Percentiles rank a stretch among this genome's conserved stretches.
Evolutionary conservation across 176 grass and related monocot genomes (phyloP).

Genomic region (Triticum timopheevii): DNA sequence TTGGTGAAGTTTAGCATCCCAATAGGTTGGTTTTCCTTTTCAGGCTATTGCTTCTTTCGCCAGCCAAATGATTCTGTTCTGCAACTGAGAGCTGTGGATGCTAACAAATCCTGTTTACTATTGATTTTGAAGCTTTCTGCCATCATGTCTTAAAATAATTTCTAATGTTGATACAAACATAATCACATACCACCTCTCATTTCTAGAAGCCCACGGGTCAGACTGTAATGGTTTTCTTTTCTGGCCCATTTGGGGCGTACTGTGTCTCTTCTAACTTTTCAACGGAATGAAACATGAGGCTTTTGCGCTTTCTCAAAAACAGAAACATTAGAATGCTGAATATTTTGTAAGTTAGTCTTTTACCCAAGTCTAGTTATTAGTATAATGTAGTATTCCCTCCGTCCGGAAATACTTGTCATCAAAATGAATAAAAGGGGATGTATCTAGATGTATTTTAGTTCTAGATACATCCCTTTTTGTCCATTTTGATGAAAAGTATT

Average conservation of each 20-base stretch:
- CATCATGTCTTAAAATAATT: too few relatives aligned
- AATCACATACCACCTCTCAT: background rate
- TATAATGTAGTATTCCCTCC: too few relatives aligned
- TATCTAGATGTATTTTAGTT: too few relatives aligned
- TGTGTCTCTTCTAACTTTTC: background rate
- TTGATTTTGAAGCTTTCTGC: background rate
- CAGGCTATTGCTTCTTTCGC: background rate
- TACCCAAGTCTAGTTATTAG: too few relatives aligned
- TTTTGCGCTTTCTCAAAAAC: too few relatives aligned
- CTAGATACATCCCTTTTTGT: too few relatives aligned
- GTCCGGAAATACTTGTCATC: too few relatives aligned
- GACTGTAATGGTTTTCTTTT: background rate
- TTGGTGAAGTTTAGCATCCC: background rate
- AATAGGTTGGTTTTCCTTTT: background rate
- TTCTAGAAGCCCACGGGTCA: background rate
- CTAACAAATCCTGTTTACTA: background rate
- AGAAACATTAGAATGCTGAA: too few relatives aligned
- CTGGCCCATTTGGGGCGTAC: background rate
- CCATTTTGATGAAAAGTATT: too few relatives aligned
- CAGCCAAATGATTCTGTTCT: background rate
- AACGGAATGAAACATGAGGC: too few relatives aligned
- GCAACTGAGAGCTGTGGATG: background rate
- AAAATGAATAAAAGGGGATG: too few relatives aligned
- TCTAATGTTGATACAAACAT: background rate
- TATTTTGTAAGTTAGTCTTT: too few relatives aligned